Evolutionary conservation across 495 filamentous ascomycete genomes (phyloP).

Genomic region (Corynascus novoguineensis): DNA sequence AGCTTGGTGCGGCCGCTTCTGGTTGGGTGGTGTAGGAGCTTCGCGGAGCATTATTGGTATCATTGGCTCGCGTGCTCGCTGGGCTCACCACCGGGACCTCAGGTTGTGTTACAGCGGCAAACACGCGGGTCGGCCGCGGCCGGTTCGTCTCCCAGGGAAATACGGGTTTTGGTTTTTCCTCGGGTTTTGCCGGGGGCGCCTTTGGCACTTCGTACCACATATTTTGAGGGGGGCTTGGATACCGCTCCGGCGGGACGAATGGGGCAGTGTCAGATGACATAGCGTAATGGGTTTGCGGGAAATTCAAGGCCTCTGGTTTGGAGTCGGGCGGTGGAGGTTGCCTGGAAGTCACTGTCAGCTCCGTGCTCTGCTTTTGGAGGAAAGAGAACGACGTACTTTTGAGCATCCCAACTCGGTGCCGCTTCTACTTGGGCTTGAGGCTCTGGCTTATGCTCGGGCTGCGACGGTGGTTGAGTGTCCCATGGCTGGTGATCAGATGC

Average conservation of each 20-base stretch:
- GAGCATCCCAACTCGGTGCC: constrained; percentile 37
- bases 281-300: constrained; percentile 64
- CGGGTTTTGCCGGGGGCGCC: constrained; percentile 50
- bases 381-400: constrained; percentile 29
- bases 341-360: constrained; percentile 39
- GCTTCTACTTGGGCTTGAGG: constrained; percentile 19
- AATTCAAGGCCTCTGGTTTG: constrained; percentile 69
- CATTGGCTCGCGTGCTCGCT: too few relatives aligned
- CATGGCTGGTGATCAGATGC: constrained; percentile 31
- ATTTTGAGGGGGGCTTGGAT: constrained; percentile 75
- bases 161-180: constrained; percentile 55
- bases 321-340: constrained; percentile 68
- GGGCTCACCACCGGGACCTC: neutral
- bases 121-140: constrained; percentile 65
- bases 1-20: too few relatives aligned
- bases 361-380: neutral
- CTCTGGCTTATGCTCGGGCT: constrained; percentile 28
- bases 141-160: constrained; percentile 80
- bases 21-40: too few relatives aligned
- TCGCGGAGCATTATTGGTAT: too few relatives aligned
- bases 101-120: constrained; percentile 40
- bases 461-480: constrained; percentile 17
- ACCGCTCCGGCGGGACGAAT: constrained; percentile 67
- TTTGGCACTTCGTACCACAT: constrained; percentile 79
- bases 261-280: constrained; percentile 68